Base-by-base conservation (phyloP, 192 early-diverging fungal genomes). In the Coemansia sp. region DNA sequence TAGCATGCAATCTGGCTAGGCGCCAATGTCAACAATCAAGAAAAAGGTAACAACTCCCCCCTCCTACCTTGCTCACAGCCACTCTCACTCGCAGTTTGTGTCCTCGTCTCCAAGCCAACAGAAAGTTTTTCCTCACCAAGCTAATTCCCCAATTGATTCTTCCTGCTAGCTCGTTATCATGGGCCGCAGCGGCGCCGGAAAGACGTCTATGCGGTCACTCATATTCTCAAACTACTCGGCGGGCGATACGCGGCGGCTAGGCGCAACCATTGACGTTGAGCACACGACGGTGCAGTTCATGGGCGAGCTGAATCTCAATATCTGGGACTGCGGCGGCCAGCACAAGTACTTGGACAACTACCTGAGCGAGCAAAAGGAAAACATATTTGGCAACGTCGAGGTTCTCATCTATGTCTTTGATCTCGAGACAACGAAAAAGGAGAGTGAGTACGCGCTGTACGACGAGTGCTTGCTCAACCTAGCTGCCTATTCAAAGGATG, bases 361-460 rank as follows among this genome's bases (percentile, higher is more conserved):
- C 77, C 90, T 98, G 84, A 88, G 91, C 6, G 88, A 93, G 39
- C 93, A 97, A 57, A 85, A 92, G 58, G 96, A 99, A 60, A 92
- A 93, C 67, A 96, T 99, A 51, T 99, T 99, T 76, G 89, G 93
- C 45, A 96, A 97, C 77, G 97, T 99, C 4, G 95, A 99, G 79
- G 95, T 99, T n/a, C 86, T 99, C 17, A 99, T 99, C 68, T 99
- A 97, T 67, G 96, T 99, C 59, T 98, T 99, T 83, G 96, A 98
- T 80, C 88, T 97, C 39, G 97, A 97, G 79, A 92, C 89, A 35
- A 85, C 92, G 29, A 95, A 97, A 64, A 85, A 89, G 49, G 94
- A 97, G 68, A 90, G 92, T 73, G 97, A 99, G 74, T 86, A 98
- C 84, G 77, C 87, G 45, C 93, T 96, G 73, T 98, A 47, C 45